Base-by-base conservation (phyloP, 2,329 filamentous ascomycete species). In the Hypomyces rosellus region DNA sequence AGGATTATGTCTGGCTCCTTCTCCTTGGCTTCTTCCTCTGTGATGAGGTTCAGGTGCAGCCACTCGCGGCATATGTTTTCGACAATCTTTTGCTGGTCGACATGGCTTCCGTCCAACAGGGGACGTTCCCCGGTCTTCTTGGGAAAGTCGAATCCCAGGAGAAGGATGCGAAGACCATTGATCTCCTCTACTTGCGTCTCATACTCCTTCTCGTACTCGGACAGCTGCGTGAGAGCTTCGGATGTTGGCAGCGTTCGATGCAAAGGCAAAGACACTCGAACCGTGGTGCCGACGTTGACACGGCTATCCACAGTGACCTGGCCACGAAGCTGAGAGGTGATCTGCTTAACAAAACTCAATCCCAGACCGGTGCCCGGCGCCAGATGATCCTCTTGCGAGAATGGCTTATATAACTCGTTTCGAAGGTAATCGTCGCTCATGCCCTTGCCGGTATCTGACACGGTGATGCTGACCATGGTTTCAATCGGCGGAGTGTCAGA, bases 371-470 rank as follows among this genome's bases (percentile, higher is more conserved):
- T 79, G 0, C 85, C 84, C 0, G 78, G 75, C 0, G 77, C 72
- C 1, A 88, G 63, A 0, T 71, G 66, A 44, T 86, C 75, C 57
- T 88, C 85, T 55, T 88, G 85, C 0, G 74, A 66, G 52, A 87
- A 87, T 0, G 83, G 80, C 0, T 76, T 80, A 59, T 82, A 88
- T 0, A 87, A 63, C 14, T 76, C 74, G 8, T 79, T 75, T 18
- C 76, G 71, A 8, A 86, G 65, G 55, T 81, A 88, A 9, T 85
- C 78, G 9, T 78, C 70, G 0, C 76, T 76, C 33, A 88, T 88
- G 2, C 85, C 85, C 40, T 74, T 75, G 1, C 85, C 85, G 0
- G 84, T 84, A 56, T 89, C 85, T 0, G 72, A 69, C 2, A 88
- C 76, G 0, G 70, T 76, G 5, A 83, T 57, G 0, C 57, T 62